Evolutionary conservation across 495 filamentous ascomycete genomes (phyloP), one percentile per base, ranked within the genome.

Genomic region (Penicillium steckii): DNA sequence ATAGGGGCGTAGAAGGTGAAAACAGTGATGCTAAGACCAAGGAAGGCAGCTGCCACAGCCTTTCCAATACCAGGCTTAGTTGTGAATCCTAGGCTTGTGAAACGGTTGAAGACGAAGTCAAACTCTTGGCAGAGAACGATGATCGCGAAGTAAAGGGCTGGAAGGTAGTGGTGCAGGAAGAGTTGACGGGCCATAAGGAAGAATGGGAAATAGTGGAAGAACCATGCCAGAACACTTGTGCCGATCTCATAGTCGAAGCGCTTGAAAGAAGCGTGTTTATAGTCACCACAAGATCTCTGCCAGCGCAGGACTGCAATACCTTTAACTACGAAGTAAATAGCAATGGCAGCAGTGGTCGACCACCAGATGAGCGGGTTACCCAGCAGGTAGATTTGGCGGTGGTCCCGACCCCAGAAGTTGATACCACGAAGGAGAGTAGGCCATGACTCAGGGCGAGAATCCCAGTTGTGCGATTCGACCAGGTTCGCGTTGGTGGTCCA

Each of bases 231-330:
- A 10, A 97, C 89, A 25, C 82, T 87, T 8, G 83, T 90, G 49
- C 94, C 94, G 59, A 97, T 82, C 67, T 98, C 94, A 64, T 96
- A 97, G 73, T 97, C 94, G 66, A 97, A 97, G 32, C 94, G 87
- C 72, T 94, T 94, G 81, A 96, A 95, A 33, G 79, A 86, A 18
- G 82, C 64, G 57, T 85, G 81, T 24, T 79, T 71, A 70, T 98
- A 97, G 75, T 98, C 94, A 49, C 80, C 80, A 77, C 80, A 97
- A 52, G 84, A 89, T 53, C 94, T 84, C 71, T 98, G 94, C 94
- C 94, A 98, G 25, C 94, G 85, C 46, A 98, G 81, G 53, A 97
- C 68, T 19, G 95, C 85, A 13, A 97, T 71, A 29, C 79, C 91
- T 73, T 97, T 97, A 79, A 97, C 92, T 13, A 82, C 58, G 41